These are phyloP conservation scores for Magnaporthiopsis poae DNA, from an alignment of 2,329 filamentous ascomycete species.

Conservation along the genomic window DNA sequence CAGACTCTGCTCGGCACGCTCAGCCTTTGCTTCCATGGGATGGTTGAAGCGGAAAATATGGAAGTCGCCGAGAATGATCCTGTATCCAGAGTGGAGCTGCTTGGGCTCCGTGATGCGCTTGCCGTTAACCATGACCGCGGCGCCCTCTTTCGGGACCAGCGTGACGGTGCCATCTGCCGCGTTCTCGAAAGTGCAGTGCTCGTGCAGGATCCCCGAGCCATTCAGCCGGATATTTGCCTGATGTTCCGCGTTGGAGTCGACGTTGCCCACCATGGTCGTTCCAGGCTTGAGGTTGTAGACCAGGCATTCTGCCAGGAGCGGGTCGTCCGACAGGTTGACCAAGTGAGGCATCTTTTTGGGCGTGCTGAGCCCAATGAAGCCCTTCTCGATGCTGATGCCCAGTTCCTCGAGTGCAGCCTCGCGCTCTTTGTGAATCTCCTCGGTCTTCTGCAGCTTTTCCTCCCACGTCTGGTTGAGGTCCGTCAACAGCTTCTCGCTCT, in stretches of 20 bases:
- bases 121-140: slow-evolving; percentile 96
- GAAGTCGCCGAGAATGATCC: slow-evolving; percentile 93
- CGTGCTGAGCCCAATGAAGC: slow-evolving; percentile 86
- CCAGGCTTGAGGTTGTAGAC: slow-evolving; percentile 98
- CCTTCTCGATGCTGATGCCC: slow-evolving; percentile 97
- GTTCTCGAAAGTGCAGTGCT: slow-evolving; percentile 93
- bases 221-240: slow-evolving; percentile 87
- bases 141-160: slow-evolving; percentile 77
- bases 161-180: slow-evolving; percentile 79
- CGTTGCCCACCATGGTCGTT: slow-evolving; percentile 85
- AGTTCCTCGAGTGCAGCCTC: slow-evolving; percentile 91
- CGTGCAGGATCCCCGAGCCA: slow-evolving; percentile 79
- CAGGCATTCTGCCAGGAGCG: slow-evolving; percentile 84
- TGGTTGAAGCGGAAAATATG: slow-evolving; percentile 99
- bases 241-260: slow-evolving; percentile 65
- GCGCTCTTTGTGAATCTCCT: slow-evolving; percentile 94
- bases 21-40: slow-evolving; percentile 86
- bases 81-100: slow-evolving; percentile 79
- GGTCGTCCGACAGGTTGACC: slow-evolving; percentile 93
- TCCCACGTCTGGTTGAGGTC: slow-evolving; percentile 99
- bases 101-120: slow-evolving; percentile 78
- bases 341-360: slow-evolving; percentile 99
- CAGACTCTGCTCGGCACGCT: slow-evolving; percentile 78
- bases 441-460: slow-evolving; percentile 86
- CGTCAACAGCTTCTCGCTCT: slow-evolving; percentile 90